Conservation (phyloP, 192 early-diverging fungal species). For the Gigaspora rosea region DNA sequence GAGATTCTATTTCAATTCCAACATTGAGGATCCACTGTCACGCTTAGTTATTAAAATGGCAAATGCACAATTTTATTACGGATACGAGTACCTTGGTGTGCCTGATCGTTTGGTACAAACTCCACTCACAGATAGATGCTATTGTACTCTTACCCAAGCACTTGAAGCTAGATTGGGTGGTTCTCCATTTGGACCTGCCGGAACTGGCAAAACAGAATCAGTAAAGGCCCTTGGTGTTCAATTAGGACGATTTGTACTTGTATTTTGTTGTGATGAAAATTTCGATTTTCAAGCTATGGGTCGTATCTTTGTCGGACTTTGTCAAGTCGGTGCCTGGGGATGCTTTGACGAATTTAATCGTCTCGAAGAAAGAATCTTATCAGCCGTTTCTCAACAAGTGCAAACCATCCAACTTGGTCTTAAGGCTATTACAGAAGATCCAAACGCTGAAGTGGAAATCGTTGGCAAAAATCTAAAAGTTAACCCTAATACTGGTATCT, state of each 20-base stretch:
- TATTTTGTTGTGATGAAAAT: conserved; percentile 99
- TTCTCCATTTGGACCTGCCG: conserved; percentile 91
- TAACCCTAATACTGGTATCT: conserved; percentile 87
- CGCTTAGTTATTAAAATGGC: conserved; percentile 87
- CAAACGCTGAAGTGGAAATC: conserved; percentile 86
- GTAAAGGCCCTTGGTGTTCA: conserved; percentile 90
- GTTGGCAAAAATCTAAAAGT: conserved; percentile 86
- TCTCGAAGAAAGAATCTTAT: conserved; percentile 95
- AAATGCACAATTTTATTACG: conserved; percentile 91
- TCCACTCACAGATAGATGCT: conserved; percentile 97
- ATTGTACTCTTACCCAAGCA: conserved; percentile 97
- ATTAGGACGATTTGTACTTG: conserved; percentile 95
- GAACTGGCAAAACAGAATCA: conserved; percentile 99
- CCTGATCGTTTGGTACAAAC: conserved; percentile 98
- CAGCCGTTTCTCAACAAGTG: conserved; percentile 99
- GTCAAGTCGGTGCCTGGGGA: conserved; percentile 99
- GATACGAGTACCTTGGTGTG: conserved; percentile 98
- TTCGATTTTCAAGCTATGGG: conserved; percentile 99
- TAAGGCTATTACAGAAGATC: conserved; percentile 57
- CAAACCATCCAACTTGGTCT: conserved; percentile 98
- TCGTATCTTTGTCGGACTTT: conserved; percentile 98
- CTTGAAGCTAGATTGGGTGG: conserved; percentile 91
- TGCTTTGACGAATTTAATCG: conserved; percentile 99
- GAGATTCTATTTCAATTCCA: conserved; percentile 76
- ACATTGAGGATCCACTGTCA: conserved; percentile 65